Evolutionary conservation across 371 early-diverging fungal species (phyloP).

Genomic region (Thermomucor indicae-seudaticae): DNA sequence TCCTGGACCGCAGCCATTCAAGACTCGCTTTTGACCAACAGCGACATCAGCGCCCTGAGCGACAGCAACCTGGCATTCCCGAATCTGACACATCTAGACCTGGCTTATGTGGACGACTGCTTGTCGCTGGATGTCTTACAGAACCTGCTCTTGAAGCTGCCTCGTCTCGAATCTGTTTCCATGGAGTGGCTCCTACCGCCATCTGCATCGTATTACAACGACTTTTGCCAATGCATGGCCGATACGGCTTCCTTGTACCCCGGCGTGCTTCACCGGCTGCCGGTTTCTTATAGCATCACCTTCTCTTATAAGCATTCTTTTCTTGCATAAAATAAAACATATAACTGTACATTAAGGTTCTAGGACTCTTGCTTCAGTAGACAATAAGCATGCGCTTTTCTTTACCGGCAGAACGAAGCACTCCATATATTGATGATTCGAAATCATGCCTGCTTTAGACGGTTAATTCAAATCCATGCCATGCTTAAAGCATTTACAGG

Average conservation of each 20-base stretch:
- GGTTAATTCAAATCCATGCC: no score
- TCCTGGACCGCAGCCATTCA: conserved; percentile 26
- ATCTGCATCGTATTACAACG: conserved; percentile 1
- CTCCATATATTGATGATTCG: no score
- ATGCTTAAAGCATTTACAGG: no score
- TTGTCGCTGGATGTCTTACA: conserved; percentile 4
- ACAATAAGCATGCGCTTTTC: no score
- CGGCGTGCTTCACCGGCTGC: background rate
- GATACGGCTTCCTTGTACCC: conserved; percentile 2
- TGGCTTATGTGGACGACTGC: conserved; percentile 17
- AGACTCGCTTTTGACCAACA: conserved; percentile 17
- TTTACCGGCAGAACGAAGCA: no score
- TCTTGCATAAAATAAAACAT: no score
- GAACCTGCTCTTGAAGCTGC: conserved; percentile 8
- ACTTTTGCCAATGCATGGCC: background rate
- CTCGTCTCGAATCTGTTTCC: conserved; percentile 4
- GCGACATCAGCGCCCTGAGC: conserved; percentile 14
- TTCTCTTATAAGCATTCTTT: no score
- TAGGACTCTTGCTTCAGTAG: no score
- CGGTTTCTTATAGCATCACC: background rate
- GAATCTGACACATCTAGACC: conserved; percentile 4
- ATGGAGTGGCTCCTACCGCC: conserved; percentile 24
- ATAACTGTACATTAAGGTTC: no score
- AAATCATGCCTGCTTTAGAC: no score
- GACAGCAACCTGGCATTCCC: conserved; percentile 2